A percentile compares a stretch with the other conserved stretches of the same genome.
Evolutionary conservation across 768 basidiomycete genomes (phyloP).

Genomic region (Lyophyllum atratum): DNA sequence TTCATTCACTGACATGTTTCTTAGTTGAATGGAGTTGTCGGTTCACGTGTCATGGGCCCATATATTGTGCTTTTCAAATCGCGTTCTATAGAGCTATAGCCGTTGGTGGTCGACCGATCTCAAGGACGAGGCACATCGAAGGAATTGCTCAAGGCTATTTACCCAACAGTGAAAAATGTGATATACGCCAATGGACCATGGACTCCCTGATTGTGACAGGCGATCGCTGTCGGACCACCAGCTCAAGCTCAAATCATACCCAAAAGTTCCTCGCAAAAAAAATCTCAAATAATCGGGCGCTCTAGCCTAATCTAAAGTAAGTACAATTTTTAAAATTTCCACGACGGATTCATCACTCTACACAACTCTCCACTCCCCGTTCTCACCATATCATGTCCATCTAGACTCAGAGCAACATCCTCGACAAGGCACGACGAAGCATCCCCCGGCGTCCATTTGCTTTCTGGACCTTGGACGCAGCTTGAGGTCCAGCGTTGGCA

Average conservation of each 20-base stretch:
- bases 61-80: constrained; percentile 55
- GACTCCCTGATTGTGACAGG: too few relatives aligned
- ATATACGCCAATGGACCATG: too few relatives aligned
- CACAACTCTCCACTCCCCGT: too few relatives aligned
- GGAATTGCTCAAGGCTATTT: too few relatives aligned
- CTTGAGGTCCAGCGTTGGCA: neutral
- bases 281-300: constrained; percentile 1
- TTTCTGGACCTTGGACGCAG: neutral
- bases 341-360: neutral
- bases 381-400: too few relatives aligned
- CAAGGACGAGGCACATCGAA: too few relatives aligned
- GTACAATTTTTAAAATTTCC: constrained; percentile 5
- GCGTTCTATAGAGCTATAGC: constrained; percentile 51
- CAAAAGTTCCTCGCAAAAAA: constrained; percentile 1
- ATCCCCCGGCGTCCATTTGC: too few relatives aligned
- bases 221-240: too few relatives aligned
- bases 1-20: neutral
- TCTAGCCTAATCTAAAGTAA: constrained; percentile 12
- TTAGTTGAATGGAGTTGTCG: constrained; percentile 45
- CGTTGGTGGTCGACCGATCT: constrained; percentile 20
- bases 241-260: too few relatives aligned
- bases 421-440: too few relatives aligned
- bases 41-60: constrained; percentile 45
- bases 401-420: too few relatives aligned
- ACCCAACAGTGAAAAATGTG: too few relatives aligned